These are phyloP conservation scores for Croton laevigatus DNA, from an alignment of 441 rosid genomes.

Conservation along the genomic window DNA sequence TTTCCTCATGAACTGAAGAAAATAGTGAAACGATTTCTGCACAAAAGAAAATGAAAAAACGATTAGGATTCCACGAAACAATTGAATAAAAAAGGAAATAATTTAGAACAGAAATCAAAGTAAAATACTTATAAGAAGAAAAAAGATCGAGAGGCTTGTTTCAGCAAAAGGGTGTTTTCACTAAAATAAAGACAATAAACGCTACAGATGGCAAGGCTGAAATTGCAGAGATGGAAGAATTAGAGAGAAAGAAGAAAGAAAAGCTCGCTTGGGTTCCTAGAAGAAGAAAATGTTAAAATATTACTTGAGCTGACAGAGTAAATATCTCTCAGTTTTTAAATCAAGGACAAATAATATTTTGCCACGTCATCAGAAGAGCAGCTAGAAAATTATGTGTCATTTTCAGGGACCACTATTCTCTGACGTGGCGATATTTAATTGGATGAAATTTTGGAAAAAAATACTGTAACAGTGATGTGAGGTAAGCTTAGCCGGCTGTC, in stretches of 20 bases:
- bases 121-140: constrained; percentile 21
- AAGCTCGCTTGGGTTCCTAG: constrained; percentile 11
- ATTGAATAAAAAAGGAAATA: not conserved
- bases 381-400: constrained; percentile 11
- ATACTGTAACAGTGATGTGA: not conserved
- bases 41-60: constrained; percentile 15
- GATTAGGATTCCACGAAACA: constrained; percentile 20
- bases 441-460: constrained; percentile 3
- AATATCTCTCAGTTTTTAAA: not conserved
- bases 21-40: constrained; percentile 12
- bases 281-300: constrained; percentile 22
- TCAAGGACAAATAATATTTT: constrained; percentile 13
- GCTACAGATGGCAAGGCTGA: not conserved
- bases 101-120: not conserved
- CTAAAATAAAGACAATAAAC: constrained; percentile 1
- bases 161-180: constrained; percentile 6
- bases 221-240: constrained; percentile 13
- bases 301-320: not conserved
- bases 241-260: not conserved
- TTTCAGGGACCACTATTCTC: not conserved
- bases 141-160: not conserved
- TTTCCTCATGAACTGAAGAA: constrained; percentile 11
- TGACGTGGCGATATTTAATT: constrained; percentile 13
- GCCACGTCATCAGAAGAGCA: constrained; percentile 10
- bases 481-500: not conserved